phyloP scores from a whole-genome alignment of 495 filamentous ascomycete genomes.

The Penicillium bovifimosum region DNA sequence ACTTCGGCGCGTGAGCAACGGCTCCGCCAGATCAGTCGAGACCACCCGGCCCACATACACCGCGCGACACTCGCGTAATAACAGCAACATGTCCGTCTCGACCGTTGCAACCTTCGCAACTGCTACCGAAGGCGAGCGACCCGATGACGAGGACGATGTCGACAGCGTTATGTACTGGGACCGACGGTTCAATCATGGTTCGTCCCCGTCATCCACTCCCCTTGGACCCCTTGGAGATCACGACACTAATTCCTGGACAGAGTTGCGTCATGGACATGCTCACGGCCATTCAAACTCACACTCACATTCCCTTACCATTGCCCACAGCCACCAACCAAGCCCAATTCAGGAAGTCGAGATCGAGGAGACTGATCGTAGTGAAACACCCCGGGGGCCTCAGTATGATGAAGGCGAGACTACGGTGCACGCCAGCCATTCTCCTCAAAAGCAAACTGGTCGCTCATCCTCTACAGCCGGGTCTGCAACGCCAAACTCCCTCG shows the following conservation, averaged over 20 bases:
- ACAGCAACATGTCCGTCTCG: slow-evolving; percentile 65
- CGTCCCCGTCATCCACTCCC: not conserved
- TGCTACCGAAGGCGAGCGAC: slow-evolving; percentile 58
- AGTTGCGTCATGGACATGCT: slow-evolving; percentile 26
- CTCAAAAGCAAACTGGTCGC: slow-evolving; percentile 12
- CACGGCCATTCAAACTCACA: slow-evolving; percentile 7
- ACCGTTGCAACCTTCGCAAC: slow-evolving; percentile 81
- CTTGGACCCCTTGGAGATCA: not conserved
- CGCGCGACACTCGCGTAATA: slow-evolving; percentile 35
- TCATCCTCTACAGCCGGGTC: slow-evolving; percentile 28
- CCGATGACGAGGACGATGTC: slow-evolving; percentile 40
- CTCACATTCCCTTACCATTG: slow-evolving; percentile 12
- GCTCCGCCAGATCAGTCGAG: slow-evolving; percentile 67
- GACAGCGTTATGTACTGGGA: slow-evolving; percentile 40
- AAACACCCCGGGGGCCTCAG: slow-evolving; percentile 16
- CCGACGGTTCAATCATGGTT: slow-evolving; percentile 39
- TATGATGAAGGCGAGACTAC: slow-evolving; percentile 4
- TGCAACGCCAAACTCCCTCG: slow-evolving; percentile 36
- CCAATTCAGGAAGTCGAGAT: slow-evolving; percentile 3
- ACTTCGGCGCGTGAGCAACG: slow-evolving; percentile 52
- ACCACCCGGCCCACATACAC: slow-evolving; percentile 52
- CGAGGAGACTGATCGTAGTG: slow-evolving; percentile 16
- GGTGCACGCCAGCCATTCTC: not conserved
- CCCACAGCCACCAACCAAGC: slow-evolving; percentile 11
- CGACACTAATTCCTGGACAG: slow-evolving; percentile 8